Conservation (phyloP, 2,329 filamentous ascomycete genomes). For the Diaporthe caulivora region DNA sequence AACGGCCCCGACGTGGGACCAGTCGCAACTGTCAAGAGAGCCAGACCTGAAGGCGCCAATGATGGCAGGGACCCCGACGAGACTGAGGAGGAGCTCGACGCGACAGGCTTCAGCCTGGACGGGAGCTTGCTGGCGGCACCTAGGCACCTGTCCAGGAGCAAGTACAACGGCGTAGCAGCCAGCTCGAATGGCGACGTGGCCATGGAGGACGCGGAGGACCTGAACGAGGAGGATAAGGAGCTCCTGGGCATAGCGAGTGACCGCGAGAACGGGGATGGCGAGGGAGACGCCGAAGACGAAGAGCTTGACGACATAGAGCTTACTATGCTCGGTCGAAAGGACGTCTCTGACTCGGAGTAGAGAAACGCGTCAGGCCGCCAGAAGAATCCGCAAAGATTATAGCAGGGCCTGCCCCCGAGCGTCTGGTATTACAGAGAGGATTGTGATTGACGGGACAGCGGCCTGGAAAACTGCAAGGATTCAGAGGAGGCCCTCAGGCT, state of each 20-base stretch:
- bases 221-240: conserved; percentile 69
- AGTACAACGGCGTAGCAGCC: conserved; percentile 34
- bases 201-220: conserved; percentile 56
- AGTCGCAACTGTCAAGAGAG: conserved; percentile 60
- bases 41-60: conserved; percentile 43
- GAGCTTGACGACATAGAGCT: conserved; percentile 55
- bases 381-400: no score
- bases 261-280: conserved; percentile 54
- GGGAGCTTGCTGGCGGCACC: conserved; percentile 36
- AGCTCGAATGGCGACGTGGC: conserved; percentile 57
- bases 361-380: background rate
- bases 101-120: conserved; percentile 39
- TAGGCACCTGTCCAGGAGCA: conserved; percentile 7
- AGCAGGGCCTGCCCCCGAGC: background rate
- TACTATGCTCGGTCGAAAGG: conserved; percentile 50
- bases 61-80: conserved; percentile 49
- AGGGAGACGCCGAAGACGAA: conserved; percentile 61
- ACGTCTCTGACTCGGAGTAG: conserved; percentile 50
- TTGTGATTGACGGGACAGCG: background rate
- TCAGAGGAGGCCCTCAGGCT: background rate
- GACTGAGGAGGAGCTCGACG: conserved; percentile 49
- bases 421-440: background rate
- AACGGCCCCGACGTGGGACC: conserved; percentile 60
- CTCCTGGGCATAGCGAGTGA: conserved; percentile 60
- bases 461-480: background rate